Base-by-base conservation (phyloP, 352 stramenopile species). In the Globisporangium nodosum region DNA sequence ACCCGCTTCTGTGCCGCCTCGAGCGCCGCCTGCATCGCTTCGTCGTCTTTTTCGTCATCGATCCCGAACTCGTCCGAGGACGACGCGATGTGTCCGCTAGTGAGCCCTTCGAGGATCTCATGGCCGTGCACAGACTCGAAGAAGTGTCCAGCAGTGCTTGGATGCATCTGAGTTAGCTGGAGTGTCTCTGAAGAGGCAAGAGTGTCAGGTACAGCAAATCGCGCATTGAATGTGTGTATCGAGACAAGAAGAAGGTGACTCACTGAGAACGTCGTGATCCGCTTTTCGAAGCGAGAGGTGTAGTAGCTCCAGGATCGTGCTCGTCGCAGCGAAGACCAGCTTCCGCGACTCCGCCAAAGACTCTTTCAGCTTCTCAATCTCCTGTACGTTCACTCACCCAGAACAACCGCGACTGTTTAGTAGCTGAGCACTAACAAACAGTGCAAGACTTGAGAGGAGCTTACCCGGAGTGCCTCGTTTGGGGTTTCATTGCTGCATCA, bases 141-240 rank as follows among this genome's bases (percentile, higher is more conserved):
- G 47, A 88, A 90, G 12, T 62, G 49, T 1, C 76, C 78, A 11
- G 70, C 74, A 2, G 80, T 90, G 0, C 47, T 64, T 0, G 78
- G 78, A 49, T 85, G 88, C 78, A 90, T 88, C 24, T 81, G 65
- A 51, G 73, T 70, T 11, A 90, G 54, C 51, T 88, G 72, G 3
- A 88, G 54, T 4, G 72, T 78, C 62, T 82, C 80, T 90, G 27
- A 0, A n/a, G 2, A 58, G 4, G 13, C 39, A 51, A 20, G 31
- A 54, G 8, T 33, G 5, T 18, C 9, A 24, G 37, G 11, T 39
- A 18, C 37, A 43, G 12, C 35, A 15, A 42, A 42, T 42, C 8
- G 35, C 12, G 35, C 37, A 18, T 5, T 12, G 37, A 8, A 49
- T 30, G 31, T n/a, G 20, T 39, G 8, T n/a, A 12, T 6, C 3